Base-by-base conservation (phyloP, 2,329 filamentous ascomycete genomes). In the Ophiostoma perfectum region DNA sequence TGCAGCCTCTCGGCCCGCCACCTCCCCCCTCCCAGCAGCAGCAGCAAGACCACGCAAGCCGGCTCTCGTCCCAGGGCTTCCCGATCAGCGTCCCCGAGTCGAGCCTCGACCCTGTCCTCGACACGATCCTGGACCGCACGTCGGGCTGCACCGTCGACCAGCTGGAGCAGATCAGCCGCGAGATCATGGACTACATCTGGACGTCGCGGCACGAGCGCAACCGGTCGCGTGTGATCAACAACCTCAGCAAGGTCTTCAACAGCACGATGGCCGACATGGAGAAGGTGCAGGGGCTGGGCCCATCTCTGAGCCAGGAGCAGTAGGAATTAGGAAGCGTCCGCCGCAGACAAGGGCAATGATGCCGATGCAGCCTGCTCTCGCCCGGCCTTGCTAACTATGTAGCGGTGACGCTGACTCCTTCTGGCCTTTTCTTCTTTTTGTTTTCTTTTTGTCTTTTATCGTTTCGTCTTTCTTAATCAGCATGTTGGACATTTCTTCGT, bases 141-240 rank as follows among this genome's bases (percentile, higher is more conserved):
- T 88, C 86, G 27, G 92, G 91, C 0, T 91, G 91, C 77, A 91
- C 89, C 0, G 91, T 99, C 66, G 95, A 99, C 79, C 94, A 99
- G 77, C 81, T 99, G 27, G 94, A 98, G 81, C 94, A 98, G 78
- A 89, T 97, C 76, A 93, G 93, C 77, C 89, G 93, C 7, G 88
- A 90, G 72, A 81, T 98, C 71, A 98, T 98, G 94, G 90, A 94
- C 70, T 87, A 89, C 71, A 85, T 98, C 62, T 99, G 95, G 95
- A 84, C 83, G 70, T 85, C 85, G 70, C 85, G 93, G 65, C 84
- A 87, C 64, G 89, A 96, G 74, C 95, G 91, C 86, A 95, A 99
- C 78, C 87, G 95, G 60, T 89, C 88, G 74, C 83, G 84, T 73
- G 93, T 97, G 18, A 73, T 78, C 27, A 74, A 72, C 66, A 69